These are phyloP conservation scores for Circinella minor DNA, from an alignment of 371 early-diverging fungal species.

Conservation along the genomic window DNA sequence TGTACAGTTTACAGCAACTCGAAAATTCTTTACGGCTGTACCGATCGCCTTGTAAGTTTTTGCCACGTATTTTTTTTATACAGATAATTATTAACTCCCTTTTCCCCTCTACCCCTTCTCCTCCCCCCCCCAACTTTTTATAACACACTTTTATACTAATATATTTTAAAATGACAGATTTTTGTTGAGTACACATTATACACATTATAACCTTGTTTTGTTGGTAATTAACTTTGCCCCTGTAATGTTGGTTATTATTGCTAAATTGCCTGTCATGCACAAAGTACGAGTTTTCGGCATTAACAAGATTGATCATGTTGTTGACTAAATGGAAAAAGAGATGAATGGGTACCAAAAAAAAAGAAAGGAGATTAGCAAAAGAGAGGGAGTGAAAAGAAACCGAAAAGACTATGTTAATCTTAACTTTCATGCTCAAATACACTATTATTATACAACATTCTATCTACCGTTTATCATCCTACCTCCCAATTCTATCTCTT, in stretches of 20 bases:
- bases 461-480: too few relatives aligned
- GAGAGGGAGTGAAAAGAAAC: too few relatives aligned
- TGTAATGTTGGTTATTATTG: constrained; percentile 82
- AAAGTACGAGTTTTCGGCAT: constrained; percentile 95
- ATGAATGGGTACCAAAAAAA: not conserved
- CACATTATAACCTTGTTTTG: constrained; percentile 87
- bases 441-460: too few relatives aligned
- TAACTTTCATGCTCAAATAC: too few relatives aligned
- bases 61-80: not conserved
- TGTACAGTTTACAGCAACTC: constrained; percentile 95
- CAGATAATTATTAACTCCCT: not conserved
- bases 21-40: constrained; percentile 92
- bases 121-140: too few relatives aligned
- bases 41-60: constrained; percentile 89
- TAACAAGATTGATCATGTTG: constrained; percentile 32
- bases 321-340: constrained; percentile 19
- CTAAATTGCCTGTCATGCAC: constrained; percentile 95
- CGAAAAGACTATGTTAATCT: too few relatives aligned
- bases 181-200: constrained; percentile 93
- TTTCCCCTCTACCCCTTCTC: too few relatives aligned
- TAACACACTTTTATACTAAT: too few relatives aligned
- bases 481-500: too few relatives aligned
- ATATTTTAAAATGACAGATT: constrained; percentile 65
- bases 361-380: not conserved
- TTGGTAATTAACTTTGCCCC: constrained; percentile 88